These are phyloP conservation scores for Chalciporus chontae DNA, from an alignment of 768 basidiomycete species.

Conservation along the genomic window DNA sequence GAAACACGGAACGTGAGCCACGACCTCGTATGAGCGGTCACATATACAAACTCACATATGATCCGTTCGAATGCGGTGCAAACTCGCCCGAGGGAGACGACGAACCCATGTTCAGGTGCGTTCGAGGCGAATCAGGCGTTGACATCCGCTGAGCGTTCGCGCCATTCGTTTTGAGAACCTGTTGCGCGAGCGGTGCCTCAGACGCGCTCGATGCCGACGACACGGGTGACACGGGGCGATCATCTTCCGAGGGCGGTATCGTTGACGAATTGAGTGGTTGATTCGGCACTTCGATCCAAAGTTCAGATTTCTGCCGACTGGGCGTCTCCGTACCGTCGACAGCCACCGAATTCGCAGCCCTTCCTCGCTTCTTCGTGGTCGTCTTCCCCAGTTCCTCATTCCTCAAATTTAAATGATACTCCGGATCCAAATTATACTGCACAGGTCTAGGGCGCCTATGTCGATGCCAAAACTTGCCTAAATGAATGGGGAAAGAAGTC, in stretches of 20 bases:
- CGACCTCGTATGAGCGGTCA: constrained; percentile 31
- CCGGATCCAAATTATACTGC: constrained; percentile 73
- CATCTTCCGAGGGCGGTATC: constrained; percentile 37
- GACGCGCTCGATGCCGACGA: constrained; percentile 72
- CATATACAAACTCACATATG: constrained; percentile 31
- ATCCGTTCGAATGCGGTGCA: constrained; percentile 12
- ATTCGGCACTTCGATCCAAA: constrained; percentile 34
- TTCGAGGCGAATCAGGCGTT: constrained; percentile 26
- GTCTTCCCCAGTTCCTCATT: constrained; percentile 57
- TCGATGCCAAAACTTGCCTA: constrained; percentile 89
- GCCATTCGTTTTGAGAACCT: constrained; percentile 56
- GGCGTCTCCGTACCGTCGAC: constrained; percentile 54
- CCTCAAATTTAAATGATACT: constrained; percentile 58
- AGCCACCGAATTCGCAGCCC: constrained; percentile 21
- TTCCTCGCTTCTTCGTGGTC: constrained; percentile 48
- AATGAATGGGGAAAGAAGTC: background rate
- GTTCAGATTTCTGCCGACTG: constrained; percentile 35
- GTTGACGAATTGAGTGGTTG: constrained; percentile 30
- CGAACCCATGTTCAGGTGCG: constrained; percentile 4
- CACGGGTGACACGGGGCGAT: constrained; percentile 65
- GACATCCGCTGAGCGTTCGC: constrained; percentile 21
- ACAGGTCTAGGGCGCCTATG: constrained; percentile 79
- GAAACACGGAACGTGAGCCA: constrained; percentile 8
- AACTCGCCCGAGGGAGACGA: constrained; percentile 18
- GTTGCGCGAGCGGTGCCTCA: constrained; percentile 70